Base-by-base conservation (phyloP, 225 moss, liverwort and hornwort genomes). In the Asterella californica region DNA sequence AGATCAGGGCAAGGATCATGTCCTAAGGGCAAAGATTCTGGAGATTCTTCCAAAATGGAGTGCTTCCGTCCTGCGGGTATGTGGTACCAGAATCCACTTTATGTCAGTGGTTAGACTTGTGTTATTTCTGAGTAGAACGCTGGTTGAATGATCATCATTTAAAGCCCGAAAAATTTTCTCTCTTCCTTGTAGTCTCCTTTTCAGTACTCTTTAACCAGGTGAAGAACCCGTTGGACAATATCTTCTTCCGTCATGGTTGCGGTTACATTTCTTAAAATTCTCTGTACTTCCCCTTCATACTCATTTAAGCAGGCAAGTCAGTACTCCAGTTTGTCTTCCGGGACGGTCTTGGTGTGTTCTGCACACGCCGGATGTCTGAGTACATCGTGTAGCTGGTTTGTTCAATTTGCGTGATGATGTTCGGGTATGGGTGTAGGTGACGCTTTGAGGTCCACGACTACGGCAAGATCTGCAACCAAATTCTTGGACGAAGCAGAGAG, bases 31-130 rank as follows among this genome's bases (percentile, higher is more conserved):
- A 78, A 72, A 34, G 46, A 47, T 9, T 33, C 48, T 62, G 75
- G 53, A 74, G 82, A 79, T 30, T 9, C 29, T 2, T 57, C 81
- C n/a, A 79, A 63, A 61, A 10, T 10, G 4, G 74, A 67, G 42
- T 50, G 29, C 5, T 46, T 48, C 21, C 38, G 74, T 18, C 36
- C 74, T 78, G 47, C 84, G 78, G 84, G 84, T 84, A 80, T 69
- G 75, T 25, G 8, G 2, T 69, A 24, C 15, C 24, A 21, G 2
- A 57, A 2, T 57, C 57, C 22, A 24, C 57, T 57, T 21, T 57
- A 17, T 6, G 22, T 15, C 2, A 21, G 6, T 32, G 36, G 69
- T 36, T 42, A 70, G 27, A 22, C 2, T 0, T 38, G 5, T 7
- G 42, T 7, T 7, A 42, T 42, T 42, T 7, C 7, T 70, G 15